Base-by-base conservation (phyloP, 208 protist genomes). In the Trypanosoma platydactyli region DNA sequence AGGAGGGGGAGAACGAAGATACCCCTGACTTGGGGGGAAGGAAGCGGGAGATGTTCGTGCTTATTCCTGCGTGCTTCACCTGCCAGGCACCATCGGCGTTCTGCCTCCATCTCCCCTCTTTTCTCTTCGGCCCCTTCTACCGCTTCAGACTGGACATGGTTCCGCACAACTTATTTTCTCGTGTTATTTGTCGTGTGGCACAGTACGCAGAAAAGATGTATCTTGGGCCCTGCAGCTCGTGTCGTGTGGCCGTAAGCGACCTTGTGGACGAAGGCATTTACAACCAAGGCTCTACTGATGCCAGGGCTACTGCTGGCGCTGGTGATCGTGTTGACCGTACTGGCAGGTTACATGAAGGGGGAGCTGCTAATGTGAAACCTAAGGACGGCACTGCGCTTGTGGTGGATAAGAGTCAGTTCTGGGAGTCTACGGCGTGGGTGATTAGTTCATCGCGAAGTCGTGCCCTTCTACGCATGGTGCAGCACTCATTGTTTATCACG, bases 61-160 rank as follows among this genome's bases (percentile, higher is more conserved):
- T 92, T 0, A 64, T 92, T 29, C 89, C 89, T 7, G 71, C 73
- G 22, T 81, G 67, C 49, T 92, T 91, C 57, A 62, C 40, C 16
- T 59, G 41, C 16, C 59, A 76, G 7, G 71, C 82, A 5, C 83
- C 86, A n/a, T 69, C 84, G 1, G 71, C 77, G 0, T 80, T 95
- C 16, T 78, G 76, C 49, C 40, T 74, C 60, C 68, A 88, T 46
- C 52, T 90, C 46, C 64, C 84, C 30, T 77, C 73, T 25, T 81
- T 89, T 33, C 77, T 95, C 11, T 81, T 79, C 13, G 89, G 89
- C 0, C 89, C 89, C 0, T 92, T 92, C 50, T 92, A 91, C 72
- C 79, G 88, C 29, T 91, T 95, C 52, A 89, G 63, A 22, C 78
- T 95, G 35, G 79, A 76, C 64, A 81, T 92, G 53, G 73, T 89